Evolutionary conservation across 495 filamentous ascomycete genomes (phyloP), one percentile per base, ranked within the genome.

Genomic region (Penicillium fimorum): DNA sequence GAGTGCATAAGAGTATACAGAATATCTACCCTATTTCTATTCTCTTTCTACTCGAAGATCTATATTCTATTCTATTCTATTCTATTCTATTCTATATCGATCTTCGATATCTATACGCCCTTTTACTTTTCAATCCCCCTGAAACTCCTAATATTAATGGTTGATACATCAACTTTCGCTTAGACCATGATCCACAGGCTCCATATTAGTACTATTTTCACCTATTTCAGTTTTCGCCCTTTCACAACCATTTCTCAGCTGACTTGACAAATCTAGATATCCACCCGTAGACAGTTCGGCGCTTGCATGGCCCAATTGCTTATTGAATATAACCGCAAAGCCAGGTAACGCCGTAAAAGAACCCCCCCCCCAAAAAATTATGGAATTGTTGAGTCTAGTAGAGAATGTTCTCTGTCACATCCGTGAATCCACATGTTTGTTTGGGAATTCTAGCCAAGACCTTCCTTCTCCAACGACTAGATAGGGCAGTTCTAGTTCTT

Each of bases 321-420:
- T 54, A 54, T 55, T 45, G 52, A 56, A 48, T 38, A 48, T 38
- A 59, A 40, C 42, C 53, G 37, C 56, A 56, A 41, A 42, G 17
- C 5, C 8, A 0, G 15, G 35, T 9, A 38, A 17, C n/a, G 2
- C 25, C 25, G 25, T 25, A 38, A 7, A 38, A n/a, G n/a, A n/a
- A n/a, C n/a, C n/a, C n/a, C n/a, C n/a, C n/a, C n/a, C n/a, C 5
- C 5, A n/a, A 37, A 37, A 38, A n/a, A n/a, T n/a, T n/a, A 57
- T 22, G 30, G 43, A 58, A 41, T 51, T 37, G n/a, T 50, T 30
- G 12, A 32, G 10, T 49, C 47, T 22, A 9, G n/a, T 24, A 5
- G 0, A 11, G 32, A 22, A 12, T n/a, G 17, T 29, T 18, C 47
- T 50, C 33, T 49, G 41, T 61, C 55, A 53, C 52, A 61, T 53